Evolutionary conservation across 2,329 filamentous ascomycete species (phyloP), one percentile per base, ranked within the genome.

Genomic region (Colletotrichum tropicicola): DNA sequence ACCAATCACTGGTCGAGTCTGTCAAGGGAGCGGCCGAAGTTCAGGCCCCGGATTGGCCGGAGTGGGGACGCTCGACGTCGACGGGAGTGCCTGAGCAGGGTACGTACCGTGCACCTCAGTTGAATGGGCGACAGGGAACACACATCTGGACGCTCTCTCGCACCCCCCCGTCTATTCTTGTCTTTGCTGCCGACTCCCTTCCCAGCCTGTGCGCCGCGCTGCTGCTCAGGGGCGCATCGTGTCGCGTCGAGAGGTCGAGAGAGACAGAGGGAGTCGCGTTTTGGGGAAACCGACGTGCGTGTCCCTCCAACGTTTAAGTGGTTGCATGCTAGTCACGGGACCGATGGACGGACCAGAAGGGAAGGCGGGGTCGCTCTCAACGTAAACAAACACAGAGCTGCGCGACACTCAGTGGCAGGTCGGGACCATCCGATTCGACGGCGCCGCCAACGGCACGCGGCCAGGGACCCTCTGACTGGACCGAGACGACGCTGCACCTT

Each of bases 321-420:
- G 59, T 64, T 64, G 59, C 63, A 66, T 62, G 19, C 9, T 28
- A 32, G 39, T 64, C 59, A 65, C 61, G 61, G 57, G 61, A 55
- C 28, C 51, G 35, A 55, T 49, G 35, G 30, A 23, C 6, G 49
- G 48, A 65, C 57, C 17, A 65, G 49, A 61, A 61, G 21, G 57
- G 49, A 65, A 65, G 57, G 61, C 61, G 61, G 57, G 61, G 61
- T 28, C 21, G 6, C 4, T 12, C 32, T 35, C 32, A 35, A 64
- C 6, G 43, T 55, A 65, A 65, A 65, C 57, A 65, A 64, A 65
- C 57, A 65, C 56, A n/a, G 43, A n/a, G 15, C 39, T 45, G 30
- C 55, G 60, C 60, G 49, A 25, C n/a, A 15, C 6, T 9, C 23
- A 28, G 17, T 43, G 5, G n/a, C 44, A 41, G 2, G 37, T 45